Percentiles rank a stretch among this genome's conserved stretches.
phyloP scores from a whole-genome alignment of 176 grass and related monocot genomes.

The Avena sativa region DNA sequence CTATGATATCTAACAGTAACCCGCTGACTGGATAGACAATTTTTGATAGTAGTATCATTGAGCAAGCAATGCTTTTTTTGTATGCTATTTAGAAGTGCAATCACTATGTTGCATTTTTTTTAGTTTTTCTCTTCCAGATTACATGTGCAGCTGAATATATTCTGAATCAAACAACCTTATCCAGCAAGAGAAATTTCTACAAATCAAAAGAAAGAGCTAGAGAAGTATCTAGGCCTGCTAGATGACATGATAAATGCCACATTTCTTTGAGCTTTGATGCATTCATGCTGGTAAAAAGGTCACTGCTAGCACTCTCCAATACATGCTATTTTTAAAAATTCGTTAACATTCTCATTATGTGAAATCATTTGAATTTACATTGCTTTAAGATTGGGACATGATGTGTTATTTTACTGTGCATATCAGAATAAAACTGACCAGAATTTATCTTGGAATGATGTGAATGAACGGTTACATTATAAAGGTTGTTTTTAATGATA shows the following conservation, averaged over 20 bases:
- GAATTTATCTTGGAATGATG: not conserved
- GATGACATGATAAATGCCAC: not conserved
- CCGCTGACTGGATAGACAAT: not conserved
- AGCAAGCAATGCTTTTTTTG: not conserved
- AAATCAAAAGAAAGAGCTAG: slow-evolving; percentile 3
- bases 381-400: not conserved
- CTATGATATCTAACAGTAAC: not conserved
- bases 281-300: not conserved
- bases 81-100: not conserved
- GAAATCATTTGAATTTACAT: not conserved
- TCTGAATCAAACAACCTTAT: not conserved
- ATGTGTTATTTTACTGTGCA: not conserved
- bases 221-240: not conserved
- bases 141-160: not conserved
- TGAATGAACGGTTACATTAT: not conserved
- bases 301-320: not conserved
- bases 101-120: not conserved
- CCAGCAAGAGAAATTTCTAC: not conserved
- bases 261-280: not conserved
- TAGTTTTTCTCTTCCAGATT: not conserved
- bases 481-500: not conserved
- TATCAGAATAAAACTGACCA: not conserved
- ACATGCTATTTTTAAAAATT: not conserved
- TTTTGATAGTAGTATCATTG: not conserved
- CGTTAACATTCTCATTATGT: not conserved